Conservation (phyloP, 2,329 filamentous ascomycete genomes). For the Graphium sp. region DNA sequence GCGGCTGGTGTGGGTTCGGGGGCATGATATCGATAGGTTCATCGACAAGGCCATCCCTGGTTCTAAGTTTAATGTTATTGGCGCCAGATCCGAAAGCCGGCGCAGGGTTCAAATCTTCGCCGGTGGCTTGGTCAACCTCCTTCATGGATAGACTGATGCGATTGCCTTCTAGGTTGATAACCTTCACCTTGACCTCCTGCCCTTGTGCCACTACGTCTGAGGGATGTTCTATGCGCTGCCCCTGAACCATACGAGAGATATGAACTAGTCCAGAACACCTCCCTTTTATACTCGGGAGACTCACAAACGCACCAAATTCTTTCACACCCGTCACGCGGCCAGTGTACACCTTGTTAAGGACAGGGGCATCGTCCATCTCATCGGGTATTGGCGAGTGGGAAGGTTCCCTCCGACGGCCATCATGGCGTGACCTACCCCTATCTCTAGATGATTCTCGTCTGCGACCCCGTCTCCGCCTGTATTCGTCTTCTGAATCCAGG, state of each 20-base stretch:
- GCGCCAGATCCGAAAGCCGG: slow-evolving; percentile 72
- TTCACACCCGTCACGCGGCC: slow-evolving; percentile 85
- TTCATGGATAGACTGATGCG: slow-evolving; percentile 91
- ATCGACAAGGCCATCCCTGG: slow-evolving; percentile 40
- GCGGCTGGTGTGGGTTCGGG: slow-evolving; percentile 25
- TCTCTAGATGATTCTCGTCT: slow-evolving; percentile 16
- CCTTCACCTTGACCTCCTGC: slow-evolving; percentile 83
- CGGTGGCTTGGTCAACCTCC: slow-evolving; percentile 82
- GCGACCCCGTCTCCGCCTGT: slow-evolving; percentile 37
- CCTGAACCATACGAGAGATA: slow-evolving; percentile 73
- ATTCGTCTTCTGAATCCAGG: slow-evolving; percentile 26
- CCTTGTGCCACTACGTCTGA: slow-evolving; percentile 69
- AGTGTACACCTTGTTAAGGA: slow-evolving; percentile 76
- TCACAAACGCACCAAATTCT: slow-evolving; percentile 92
- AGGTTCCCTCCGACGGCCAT: background rate
- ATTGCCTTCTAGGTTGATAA: slow-evolving; percentile 63
- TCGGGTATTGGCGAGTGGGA: too few species aligned
- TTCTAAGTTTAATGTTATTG: slow-evolving; percentile 70
- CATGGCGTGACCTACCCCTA: slow-evolving; percentile 18
- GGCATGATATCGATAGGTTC: slow-evolving; percentile 16
- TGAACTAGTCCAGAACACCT: slow-evolving; percentile 90
- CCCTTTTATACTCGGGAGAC: slow-evolving; percentile 69
- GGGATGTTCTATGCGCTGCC: slow-evolving; percentile 78
- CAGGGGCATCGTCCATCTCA: slow-evolving; percentile 67
- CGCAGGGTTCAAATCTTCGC: slow-evolving; percentile 67